Evolutionary conservation across 345 rosid species (phyloP).

Genomic region (Populus deltoides): DNA sequence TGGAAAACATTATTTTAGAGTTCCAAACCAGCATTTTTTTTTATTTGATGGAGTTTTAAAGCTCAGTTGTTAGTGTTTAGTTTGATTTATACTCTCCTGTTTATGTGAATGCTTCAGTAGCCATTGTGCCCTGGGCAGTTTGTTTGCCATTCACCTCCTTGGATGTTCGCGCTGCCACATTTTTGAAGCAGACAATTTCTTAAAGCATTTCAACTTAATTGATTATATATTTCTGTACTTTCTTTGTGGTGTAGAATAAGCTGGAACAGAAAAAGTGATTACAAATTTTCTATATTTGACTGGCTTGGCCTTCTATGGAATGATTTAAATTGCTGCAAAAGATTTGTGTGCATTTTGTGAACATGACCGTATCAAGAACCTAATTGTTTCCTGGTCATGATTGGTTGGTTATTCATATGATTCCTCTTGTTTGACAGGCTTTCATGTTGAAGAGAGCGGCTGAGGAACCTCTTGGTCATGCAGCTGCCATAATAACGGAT

Average conservation of each 20-base stretch:
- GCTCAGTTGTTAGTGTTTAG: neutral
- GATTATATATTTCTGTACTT: neutral
- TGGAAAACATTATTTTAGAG: too few species aligned
- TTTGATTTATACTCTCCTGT: neutral
- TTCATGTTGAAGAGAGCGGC: slow-evolving; percentile 84
- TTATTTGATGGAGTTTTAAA: neutral
- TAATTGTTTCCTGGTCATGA: neutral
- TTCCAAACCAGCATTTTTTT: neutral
- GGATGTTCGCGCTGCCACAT: neutral
- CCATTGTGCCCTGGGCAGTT: neutral
- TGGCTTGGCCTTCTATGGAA: neutral
- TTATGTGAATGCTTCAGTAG: neutral
- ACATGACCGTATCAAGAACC: neutral
- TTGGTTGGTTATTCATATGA: neutral
- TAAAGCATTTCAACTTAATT: neutral
- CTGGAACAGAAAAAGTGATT: neutral
- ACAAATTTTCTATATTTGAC: neutral
- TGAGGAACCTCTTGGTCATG: slow-evolving; percentile 96
- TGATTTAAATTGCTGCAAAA: neutral
- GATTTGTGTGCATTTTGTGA: neutral
- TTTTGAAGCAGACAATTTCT: neutral
- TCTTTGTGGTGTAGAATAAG: neutral
- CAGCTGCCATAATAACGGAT: slow-evolving; percentile 86
- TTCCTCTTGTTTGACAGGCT: slow-evolving; percentile 49
- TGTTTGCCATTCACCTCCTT: neutral